Conservation (phyloP, 2,329 filamentous ascomycete genomes). For the Xylaria sp. region DNA sequence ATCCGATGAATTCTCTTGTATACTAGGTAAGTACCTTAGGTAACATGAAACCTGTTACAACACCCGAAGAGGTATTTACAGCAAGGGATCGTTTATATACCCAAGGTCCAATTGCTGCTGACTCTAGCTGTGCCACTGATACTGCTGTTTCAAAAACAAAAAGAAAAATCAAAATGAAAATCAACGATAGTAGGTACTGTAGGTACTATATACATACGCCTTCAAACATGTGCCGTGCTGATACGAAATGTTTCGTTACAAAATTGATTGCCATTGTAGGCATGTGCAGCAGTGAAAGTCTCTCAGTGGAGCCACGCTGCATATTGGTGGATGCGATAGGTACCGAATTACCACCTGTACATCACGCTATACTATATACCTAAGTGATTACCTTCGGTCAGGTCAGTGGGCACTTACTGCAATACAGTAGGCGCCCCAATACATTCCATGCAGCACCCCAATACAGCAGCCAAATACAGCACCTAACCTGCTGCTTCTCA, state of each 20-base stretch:
- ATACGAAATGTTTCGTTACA: slow-evolving; percentile 5
- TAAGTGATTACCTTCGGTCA: too few relatives aligned
- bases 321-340: slow-evolving; percentile 19
- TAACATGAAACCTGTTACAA: slow-evolving; percentile 4
- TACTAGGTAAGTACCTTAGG: neutral
- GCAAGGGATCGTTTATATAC: neutral
- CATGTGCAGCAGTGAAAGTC: slow-evolving; percentile 6
- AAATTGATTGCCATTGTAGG: neutral
- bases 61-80: neutral
- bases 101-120: neutral
- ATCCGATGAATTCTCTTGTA: too few relatives aligned
- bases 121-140: neutral
- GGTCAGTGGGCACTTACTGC: too few relatives aligned
- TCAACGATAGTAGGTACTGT: too few relatives aligned
- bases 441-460: neutral
- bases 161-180: neutral
- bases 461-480: neutral
- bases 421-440: neutral
- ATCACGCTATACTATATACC: slow-evolving; percentile 4
- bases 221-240: neutral
- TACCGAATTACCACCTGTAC: neutral
- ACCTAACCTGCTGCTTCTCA: neutral
- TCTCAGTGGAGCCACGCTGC: slow-evolving; percentile 32
- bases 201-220: neutral
- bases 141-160: neutral